These are phyloP conservation scores for Chrysosporium queenslandicum DNA, from an alignment of 2,329 filamentous ascomycete genomes.

Conservation along the genomic window DNA sequence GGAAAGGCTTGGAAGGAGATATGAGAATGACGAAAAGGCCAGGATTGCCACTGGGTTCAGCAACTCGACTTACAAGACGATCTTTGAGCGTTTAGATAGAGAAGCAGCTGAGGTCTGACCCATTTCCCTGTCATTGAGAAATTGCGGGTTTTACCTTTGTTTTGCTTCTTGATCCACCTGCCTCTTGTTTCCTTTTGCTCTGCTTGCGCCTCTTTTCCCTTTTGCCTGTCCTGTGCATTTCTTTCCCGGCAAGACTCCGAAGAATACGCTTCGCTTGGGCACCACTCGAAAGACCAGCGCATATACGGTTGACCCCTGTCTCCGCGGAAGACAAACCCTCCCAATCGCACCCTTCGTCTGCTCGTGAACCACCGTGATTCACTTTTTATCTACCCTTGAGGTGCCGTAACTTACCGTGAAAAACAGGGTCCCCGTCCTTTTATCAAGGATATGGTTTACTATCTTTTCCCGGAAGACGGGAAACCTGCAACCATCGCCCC, in stretches of 20 bases:
- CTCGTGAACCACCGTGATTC: background rate
- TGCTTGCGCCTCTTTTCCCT: too few relatives aligned
- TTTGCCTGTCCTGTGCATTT: background rate
- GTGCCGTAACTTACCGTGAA: constrained; percentile 32
- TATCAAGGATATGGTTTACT: constrained; percentile 97
- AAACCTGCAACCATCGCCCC: constrained; percentile 62
- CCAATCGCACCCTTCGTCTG: background rate
- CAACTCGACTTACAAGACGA: constrained; percentile 44
- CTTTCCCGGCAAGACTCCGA: background rate
- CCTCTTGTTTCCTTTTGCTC: background rate
- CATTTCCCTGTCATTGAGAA: constrained; percentile 23
- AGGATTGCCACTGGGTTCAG: constrained; percentile 37
- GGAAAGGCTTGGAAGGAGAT: constrained; percentile 72
- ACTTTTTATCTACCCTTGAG: constrained; percentile 11
- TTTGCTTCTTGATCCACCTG: constrained; percentile 16
- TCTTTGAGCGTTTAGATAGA: constrained; percentile 64
- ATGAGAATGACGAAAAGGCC: constrained; percentile 54
- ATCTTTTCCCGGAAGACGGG: constrained; percentile 66
- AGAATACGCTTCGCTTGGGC: background rate
- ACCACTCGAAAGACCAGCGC: background rate
- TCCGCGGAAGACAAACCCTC: background rate
- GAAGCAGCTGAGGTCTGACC: constrained; percentile 62
- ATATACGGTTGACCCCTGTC: background rate
- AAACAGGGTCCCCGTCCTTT: constrained; percentile 80
- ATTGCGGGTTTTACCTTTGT: constrained; percentile 14